Conservation (phyloP, 371 early-diverging fungal species). For the Parasitella parasitica region DNA sequence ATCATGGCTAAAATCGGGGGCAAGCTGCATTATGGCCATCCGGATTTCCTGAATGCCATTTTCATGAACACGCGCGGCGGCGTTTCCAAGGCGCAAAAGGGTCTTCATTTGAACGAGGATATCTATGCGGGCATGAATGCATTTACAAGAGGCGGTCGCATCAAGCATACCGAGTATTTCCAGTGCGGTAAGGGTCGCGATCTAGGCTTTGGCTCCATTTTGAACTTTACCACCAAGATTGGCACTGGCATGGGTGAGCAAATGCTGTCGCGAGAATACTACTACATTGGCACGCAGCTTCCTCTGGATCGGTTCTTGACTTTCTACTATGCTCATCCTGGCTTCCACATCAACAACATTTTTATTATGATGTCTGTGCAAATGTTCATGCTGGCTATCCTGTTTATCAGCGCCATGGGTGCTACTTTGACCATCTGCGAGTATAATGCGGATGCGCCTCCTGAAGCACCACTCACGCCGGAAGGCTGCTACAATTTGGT, state of each 20-base stretch:
- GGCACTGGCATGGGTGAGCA: slow-evolving; percentile 95
- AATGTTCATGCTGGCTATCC: slow-evolving; percentile 78
- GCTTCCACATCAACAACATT: slow-evolving; percentile 91
- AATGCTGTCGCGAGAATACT: slow-evolving; percentile 88
- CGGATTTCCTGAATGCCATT: slow-evolving; percentile 87
- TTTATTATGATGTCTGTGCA: slow-evolving; percentile 87
- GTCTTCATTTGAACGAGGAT: slow-evolving; percentile 91
- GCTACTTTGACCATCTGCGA: slow-evolving; percentile 57
- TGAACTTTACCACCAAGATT: slow-evolving; percentile 89
- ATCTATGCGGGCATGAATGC: slow-evolving; percentile 94
- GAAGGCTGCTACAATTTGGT: slow-evolving; percentile 73
- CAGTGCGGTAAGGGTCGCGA: slow-evolving; percentile 94
- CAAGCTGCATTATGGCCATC: slow-evolving; percentile 89
- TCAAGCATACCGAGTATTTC: slow-evolving; percentile 91
- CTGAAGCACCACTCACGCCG: slow-evolving; percentile 50
- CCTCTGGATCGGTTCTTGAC: slow-evolving; percentile 87
- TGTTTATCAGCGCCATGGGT: slow-evolving; percentile 76
- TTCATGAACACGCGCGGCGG: slow-evolving; percentile 90
- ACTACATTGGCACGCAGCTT: slow-evolving; percentile 83
- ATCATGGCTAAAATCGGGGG: slow-evolving; percentile 87
- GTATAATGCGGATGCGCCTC: slow-evolving; percentile 48
- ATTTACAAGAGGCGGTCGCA: slow-evolving; percentile 81
- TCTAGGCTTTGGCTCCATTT: slow-evolving; percentile 87
- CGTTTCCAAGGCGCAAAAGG: slow-evolving; percentile 90
- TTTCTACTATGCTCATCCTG: slow-evolving; percentile 88